Conservation (phyloP, 768 basidiomycete genomes). For the Coprinopsis strossmayeri region DNA sequence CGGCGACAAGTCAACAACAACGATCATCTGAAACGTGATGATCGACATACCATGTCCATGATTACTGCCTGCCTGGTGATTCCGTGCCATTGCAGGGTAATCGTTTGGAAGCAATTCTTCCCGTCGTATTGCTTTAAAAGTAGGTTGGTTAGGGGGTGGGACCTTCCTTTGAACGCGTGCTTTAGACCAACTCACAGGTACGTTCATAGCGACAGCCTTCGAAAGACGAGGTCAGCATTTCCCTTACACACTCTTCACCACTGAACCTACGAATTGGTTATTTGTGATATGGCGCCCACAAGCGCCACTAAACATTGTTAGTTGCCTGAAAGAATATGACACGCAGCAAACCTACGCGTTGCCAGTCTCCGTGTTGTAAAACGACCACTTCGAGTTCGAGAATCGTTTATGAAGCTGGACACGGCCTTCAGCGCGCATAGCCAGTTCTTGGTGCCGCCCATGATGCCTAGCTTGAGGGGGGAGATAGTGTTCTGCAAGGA, state of each 20-base stretch:
- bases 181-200: constrained; percentile 13
- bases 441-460: constrained; percentile 38
- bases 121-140: constrained; percentile 12
- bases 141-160: no score
- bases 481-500: constrained; percentile 23
- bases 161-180: no score
- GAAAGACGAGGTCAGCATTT: neutral
- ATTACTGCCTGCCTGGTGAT: constrained; percentile 52
- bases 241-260: constrained; percentile 48
- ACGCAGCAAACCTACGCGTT: neutral
- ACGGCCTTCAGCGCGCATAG: constrained; percentile 36
- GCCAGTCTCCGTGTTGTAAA: constrained; percentile 25
- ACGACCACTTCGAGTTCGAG: constrained; percentile 35
- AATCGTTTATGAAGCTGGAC: constrained; percentile 31
- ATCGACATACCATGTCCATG: constrained; percentile 48
- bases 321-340: neutral
- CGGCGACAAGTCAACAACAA: constrained; percentile 1
- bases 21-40: neutral
- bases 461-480: constrained; percentile 3
- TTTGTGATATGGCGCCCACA: constrained; percentile 4
- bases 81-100: constrained; percentile 57
- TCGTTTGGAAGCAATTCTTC: constrained; percentile 25
- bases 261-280: constrained; percentile 22
- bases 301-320: constrained; percentile 8
- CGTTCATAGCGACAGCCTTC: constrained; percentile 26